These are phyloP conservation scores for Cephalotrichum gorgonifer DNA, from an alignment of 2,329 filamentous ascomycete genomes.

Conservation along the genomic window DNA sequence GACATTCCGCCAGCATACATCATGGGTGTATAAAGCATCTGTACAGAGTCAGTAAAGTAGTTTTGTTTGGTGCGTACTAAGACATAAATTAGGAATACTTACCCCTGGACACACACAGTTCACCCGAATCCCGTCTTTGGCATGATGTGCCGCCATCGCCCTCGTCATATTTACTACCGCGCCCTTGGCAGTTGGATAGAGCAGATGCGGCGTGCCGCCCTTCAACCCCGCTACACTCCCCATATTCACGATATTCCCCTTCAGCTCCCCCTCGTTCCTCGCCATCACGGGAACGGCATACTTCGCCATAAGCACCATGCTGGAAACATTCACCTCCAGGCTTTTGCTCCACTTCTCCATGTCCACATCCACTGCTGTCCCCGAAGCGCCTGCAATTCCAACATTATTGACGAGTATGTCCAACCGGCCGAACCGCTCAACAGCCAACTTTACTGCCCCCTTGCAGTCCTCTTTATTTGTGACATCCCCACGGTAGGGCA, in stretches of 20 bases:
- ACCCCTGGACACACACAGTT: conserved; percentile 37
- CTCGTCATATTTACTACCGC: conserved; percentile 40
- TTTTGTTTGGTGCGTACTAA: neutral
- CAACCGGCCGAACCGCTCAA: conserved; percentile 40
- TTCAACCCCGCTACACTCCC: conserved; percentile 46
- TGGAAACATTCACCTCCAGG: conserved; percentile 52
- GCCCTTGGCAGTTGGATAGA: conserved; percentile 37
- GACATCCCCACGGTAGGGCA: conserved; percentile 42
- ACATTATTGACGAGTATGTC: conserved; percentile 59
- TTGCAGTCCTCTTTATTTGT: conserved; percentile 41
- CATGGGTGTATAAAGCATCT: conserved; percentile 39
- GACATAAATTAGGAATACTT: conserved; percentile 4
- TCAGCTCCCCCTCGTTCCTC: conserved; percentile 34
- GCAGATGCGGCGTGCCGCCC: conserved; percentile 32
- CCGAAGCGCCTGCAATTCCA: conserved; percentile 46
- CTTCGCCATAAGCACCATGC: conserved; percentile 56
- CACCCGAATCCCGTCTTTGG: conserved; percentile 30
- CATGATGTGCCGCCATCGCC: conserved; percentile 40
- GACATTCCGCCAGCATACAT: conserved; percentile 28
- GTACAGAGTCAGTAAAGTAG: conserved; percentile 1
- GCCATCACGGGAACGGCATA: conserved; percentile 50
- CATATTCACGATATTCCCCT: conserved; percentile 51
- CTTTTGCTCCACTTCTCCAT: conserved; percentile 45
- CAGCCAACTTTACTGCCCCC: conserved; percentile 24
- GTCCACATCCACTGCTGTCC: conserved; percentile 51